Conservation (phyloP, 352 stramenopile species). For the Phytophthora citricola region DNA sequence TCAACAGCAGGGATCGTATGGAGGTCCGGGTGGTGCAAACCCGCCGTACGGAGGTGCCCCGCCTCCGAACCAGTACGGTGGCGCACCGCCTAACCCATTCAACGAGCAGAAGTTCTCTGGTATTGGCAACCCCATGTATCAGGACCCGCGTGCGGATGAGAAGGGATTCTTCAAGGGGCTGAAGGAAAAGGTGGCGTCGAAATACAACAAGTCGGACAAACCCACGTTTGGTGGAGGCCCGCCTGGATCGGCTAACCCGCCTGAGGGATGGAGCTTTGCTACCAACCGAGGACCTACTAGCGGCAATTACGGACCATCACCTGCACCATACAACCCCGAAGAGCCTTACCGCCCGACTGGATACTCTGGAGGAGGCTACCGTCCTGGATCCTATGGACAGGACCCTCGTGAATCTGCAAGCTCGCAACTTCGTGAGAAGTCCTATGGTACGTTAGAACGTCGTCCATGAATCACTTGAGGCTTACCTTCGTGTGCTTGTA, state of each 20-base stretch:
- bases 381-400: slow-evolving; percentile 50
- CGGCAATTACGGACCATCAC: slow-evolving; percentile 62
- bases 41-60: slow-evolving; percentile 45
- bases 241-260: slow-evolving; percentile 71
- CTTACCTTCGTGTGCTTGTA: slow-evolving; percentile 1
- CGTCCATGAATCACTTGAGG: neutral
- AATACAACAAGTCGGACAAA: slow-evolving; percentile 76
- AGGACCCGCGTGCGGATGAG: slow-evolving; percentile 86
- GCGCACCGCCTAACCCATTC: slow-evolving; percentile 50
- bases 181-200: slow-evolving; percentile 86
- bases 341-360: slow-evolving; percentile 75
- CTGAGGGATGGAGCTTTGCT: slow-evolving; percentile 86
- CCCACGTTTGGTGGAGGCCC: slow-evolving; percentile 66
- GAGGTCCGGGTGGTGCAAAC: slow-evolving; percentile 43
- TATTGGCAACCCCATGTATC: slow-evolving; percentile 96
- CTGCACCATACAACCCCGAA: slow-evolving; percentile 79
- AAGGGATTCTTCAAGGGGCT: slow-evolving; percentile 90
- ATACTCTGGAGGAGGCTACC: slow-evolving; percentile 58
- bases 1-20: slow-evolving; percentile 43
- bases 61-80: slow-evolving; percentile 48
- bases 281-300: slow-evolving; percentile 86
- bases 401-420: slow-evolving; percentile 71
- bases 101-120: slow-evolving; percentile 90
- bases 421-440: slow-evolving; percentile 78
- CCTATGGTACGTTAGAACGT: slow-evolving; percentile 56